Evolutionary conservation across 208 protist species (phyloP).

Genomic region (Tetramitus jugosus): DNA sequence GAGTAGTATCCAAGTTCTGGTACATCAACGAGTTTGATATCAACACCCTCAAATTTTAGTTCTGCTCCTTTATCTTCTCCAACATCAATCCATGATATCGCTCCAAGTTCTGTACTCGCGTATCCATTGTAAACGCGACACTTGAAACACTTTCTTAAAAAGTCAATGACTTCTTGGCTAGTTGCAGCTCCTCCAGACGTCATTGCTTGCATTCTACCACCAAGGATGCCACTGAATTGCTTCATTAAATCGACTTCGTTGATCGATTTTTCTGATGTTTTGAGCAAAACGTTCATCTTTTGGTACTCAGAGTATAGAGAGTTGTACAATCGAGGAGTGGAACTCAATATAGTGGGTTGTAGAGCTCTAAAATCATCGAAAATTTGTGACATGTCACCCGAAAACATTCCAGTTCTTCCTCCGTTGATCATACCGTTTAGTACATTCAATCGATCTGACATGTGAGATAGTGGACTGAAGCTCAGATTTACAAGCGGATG

Average conservation of each 20-base stretch:
- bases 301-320: not conserved
- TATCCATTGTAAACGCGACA: conserved; percentile 12
- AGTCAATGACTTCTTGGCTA: conserved; percentile 31
- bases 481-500: not conserved
- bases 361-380: conserved; percentile 12
- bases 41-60: not conserved
- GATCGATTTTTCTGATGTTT: not conserved
- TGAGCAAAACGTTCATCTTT: not conserved
- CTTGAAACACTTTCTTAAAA: not conserved
- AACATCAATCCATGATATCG: conserved; percentile 50
- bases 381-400: conserved; percentile 7
- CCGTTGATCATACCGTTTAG: not conserved
- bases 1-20: conserved; percentile 62
- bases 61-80: conserved; percentile 39
- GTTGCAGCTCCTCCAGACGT: conserved; percentile 56
- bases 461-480: not conserved
- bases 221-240: conserved; percentile 46
- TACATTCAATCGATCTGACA: not conserved
- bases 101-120: not conserved
- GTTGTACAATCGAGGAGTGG: conserved; percentile 13
- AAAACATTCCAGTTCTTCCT: conserved; percentile 10
- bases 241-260: not conserved
- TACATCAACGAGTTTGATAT: conserved; percentile 57
- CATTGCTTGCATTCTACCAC: conserved; percentile 53
- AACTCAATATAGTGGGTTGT: not conserved